phyloP scores from a whole-genome alignment of 208 protist species.

The Porcisia deanei region DNA sequence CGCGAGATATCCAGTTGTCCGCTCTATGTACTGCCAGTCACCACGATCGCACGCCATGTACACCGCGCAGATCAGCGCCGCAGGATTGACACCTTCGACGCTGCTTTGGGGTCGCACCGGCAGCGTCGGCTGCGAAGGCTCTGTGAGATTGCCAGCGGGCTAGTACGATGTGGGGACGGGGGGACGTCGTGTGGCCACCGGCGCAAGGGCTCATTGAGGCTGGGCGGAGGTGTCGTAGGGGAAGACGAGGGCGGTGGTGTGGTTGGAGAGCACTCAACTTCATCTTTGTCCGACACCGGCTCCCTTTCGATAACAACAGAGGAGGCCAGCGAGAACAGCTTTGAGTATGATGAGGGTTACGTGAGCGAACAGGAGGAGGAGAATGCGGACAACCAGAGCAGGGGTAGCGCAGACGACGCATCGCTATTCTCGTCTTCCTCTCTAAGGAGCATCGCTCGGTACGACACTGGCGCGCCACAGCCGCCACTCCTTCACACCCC shows the following conservation, averaged over 20 bases:
- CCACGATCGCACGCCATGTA: conserved; percentile 31
- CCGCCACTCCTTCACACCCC: not conserved
- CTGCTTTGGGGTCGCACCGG: conserved; percentile 15
- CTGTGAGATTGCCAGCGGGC: not conserved
- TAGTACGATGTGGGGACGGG: not conserved
- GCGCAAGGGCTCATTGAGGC: not conserved
- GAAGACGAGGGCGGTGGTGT: not conserved
- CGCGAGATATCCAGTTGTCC: conserved; percentile 40
- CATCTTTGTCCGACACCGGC: not conserved
- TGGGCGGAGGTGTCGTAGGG: not conserved
- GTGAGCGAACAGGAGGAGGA: conserved; percentile 7
- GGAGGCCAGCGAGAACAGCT: conserved; percentile 18
- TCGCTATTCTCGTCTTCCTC: not conserved
- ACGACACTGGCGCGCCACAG: not conserved
- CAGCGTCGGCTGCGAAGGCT: conserved; percentile 11
- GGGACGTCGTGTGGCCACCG: too few relatives aligned
- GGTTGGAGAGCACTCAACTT: not conserved
- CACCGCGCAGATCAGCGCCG: conserved; percentile 36
- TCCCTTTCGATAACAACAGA: conserved; percentile 17
- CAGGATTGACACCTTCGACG: not conserved
- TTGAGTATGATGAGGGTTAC: conserved; percentile 32
- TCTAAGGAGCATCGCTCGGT: not conserved
- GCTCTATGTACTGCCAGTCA: conserved; percentile 36
- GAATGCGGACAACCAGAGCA: not conserved
- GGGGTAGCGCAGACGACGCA: not conserved